phyloP scores from a whole-genome alignment of 2,329 filamentous ascomycete genomes.

The Sordariomycetes sp. region DNA sequence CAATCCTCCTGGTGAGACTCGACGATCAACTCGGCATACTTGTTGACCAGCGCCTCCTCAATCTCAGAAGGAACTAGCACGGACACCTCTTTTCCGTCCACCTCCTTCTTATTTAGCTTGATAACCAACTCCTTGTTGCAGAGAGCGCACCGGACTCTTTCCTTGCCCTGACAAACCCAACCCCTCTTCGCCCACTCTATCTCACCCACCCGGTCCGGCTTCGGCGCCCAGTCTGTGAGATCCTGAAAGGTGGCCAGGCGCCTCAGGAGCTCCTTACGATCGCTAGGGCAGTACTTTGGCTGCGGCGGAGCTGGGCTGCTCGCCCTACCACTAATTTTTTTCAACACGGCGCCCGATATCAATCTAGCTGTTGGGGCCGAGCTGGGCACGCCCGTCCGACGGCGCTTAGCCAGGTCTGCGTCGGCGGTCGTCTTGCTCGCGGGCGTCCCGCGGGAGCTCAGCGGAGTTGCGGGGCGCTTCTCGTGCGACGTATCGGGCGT shows the following conservation, averaged over 20 bases:
- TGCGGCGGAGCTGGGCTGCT: constrained; percentile 15
- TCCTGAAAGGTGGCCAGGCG: constrained; percentile 82
- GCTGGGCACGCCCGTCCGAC: constrained; percentile 34
- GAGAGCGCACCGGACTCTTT: constrained; percentile 75
- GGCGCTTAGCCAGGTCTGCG: constrained; percentile 28
- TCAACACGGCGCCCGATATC: constrained; percentile 29
- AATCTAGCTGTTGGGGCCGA: constrained; percentile 19
- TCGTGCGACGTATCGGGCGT: constrained; percentile 5
- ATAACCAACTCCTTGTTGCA: constrained; percentile 80
- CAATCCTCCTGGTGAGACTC: constrained; percentile 71
- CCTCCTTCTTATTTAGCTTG: constrained; percentile 54
- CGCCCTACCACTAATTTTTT: constrained; percentile 23
- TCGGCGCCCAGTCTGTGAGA: constrained; percentile 87
- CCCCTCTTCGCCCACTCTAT: constrained; percentile 91
- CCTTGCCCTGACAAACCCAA: constrained; percentile 76
- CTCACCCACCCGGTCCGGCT: constrained; percentile 76
- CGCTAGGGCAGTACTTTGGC: constrained; percentile 75
- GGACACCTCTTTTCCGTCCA: constrained; percentile 42
- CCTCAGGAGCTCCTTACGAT: constrained; percentile 70
- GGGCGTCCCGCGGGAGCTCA: constrained; percentile 3
- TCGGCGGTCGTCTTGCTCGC: constrained; percentile 11
- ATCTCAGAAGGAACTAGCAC: constrained; percentile 51
- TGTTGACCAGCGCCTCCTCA: constrained; percentile 59
- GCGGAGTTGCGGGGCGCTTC: constrained; percentile 7
- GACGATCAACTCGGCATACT: constrained; percentile 64